These are phyloP conservation scores for Crithidia sp. DNA, from an alignment of 208 protist genomes.

Conservation along the genomic window DNA sequence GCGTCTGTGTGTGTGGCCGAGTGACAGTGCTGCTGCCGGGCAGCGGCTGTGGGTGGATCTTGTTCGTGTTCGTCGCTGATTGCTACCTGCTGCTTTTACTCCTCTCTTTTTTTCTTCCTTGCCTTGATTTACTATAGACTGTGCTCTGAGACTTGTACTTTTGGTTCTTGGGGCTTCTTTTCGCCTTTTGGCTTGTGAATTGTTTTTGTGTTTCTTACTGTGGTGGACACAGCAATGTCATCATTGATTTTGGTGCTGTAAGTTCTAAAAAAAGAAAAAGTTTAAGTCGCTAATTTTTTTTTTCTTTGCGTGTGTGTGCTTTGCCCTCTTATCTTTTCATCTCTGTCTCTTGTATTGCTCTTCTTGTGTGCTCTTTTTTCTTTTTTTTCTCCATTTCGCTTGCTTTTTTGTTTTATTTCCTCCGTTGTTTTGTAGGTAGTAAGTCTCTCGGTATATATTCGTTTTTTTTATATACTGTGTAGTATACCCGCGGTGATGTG, in stretches of 20 bases:
- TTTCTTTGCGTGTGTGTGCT: neutral
- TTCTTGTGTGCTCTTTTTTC: neutral
- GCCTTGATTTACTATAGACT: no score
- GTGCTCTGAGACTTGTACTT: neutral
- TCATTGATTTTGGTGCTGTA: no score
- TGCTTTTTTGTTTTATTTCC: no score
- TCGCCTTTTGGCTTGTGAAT: neutral
- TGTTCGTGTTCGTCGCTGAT: neutral
- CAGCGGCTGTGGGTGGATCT: no score
- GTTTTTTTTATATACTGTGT: no score
- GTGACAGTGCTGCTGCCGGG: no score
- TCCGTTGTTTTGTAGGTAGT: no score
- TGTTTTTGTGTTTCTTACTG: conserved; percentile 4
- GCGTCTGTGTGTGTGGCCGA: neutral
- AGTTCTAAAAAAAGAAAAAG: no score
- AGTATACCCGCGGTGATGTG: no score
- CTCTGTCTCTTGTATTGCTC: neutral
- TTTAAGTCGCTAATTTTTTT: neutral
- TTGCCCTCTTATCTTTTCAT: neutral
- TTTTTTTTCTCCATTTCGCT: neutral
- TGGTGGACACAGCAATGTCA: no score
- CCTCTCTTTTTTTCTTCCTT: neutral
- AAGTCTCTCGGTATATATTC: no score
- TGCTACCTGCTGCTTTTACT: neutral
- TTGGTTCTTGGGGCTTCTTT: neutral